These are phyloP conservation scores for Globisporangium orthogonon DNA, from an alignment of 352 stramenopile genomes.

Conservation along the genomic window DNA sequence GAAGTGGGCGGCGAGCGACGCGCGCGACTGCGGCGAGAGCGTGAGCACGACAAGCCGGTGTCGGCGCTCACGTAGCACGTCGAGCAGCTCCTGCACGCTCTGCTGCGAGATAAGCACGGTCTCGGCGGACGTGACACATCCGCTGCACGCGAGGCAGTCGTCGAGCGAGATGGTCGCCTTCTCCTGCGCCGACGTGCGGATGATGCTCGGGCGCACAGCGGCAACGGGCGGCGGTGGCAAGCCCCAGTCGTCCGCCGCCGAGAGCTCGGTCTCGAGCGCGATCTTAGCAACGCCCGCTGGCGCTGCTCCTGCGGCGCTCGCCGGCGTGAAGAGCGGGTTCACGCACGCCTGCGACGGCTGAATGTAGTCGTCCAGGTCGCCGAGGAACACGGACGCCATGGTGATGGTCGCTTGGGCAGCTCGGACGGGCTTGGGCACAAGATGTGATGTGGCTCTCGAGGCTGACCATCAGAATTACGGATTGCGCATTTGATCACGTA, in stretches of 20 bases:
- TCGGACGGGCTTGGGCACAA: no score
- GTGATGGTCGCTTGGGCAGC: not conserved
- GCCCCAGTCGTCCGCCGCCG: slow-evolving; percentile 42
- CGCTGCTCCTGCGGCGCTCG: slow-evolving; percentile 4
- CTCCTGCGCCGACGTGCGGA: slow-evolving; percentile 64
- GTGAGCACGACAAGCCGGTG: slow-evolving; percentile 78
- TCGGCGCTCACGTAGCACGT: slow-evolving; percentile 35
- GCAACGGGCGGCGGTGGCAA: slow-evolving; percentile 26
- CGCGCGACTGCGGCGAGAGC: slow-evolving; percentile 83
- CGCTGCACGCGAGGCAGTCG: slow-evolving; percentile 96
- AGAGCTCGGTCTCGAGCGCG: slow-evolving; percentile 70
- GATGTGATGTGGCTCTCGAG: no score
- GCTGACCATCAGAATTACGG: no score
- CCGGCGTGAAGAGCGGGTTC: slow-evolving; percentile 89
- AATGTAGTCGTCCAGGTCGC: slow-evolving; percentile 94
- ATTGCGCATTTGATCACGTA: no score
- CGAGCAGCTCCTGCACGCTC: slow-evolving; percentile 87
- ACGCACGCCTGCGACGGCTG: slow-evolving; percentile 91
- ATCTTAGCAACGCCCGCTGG: slow-evolving; percentile 50
- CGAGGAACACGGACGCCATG: slow-evolving; percentile 88
- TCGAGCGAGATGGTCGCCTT: slow-evolving; percentile 93
- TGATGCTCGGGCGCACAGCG: slow-evolving; percentile 59
- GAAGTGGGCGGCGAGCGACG: slow-evolving; percentile 84
- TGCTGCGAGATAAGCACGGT: slow-evolving; percentile 97
- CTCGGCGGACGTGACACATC: slow-evolving; percentile 97